phyloP scores from a whole-genome alignment of 1,284 basidiomycete species.

The Rhodofomes roseus region DNA sequence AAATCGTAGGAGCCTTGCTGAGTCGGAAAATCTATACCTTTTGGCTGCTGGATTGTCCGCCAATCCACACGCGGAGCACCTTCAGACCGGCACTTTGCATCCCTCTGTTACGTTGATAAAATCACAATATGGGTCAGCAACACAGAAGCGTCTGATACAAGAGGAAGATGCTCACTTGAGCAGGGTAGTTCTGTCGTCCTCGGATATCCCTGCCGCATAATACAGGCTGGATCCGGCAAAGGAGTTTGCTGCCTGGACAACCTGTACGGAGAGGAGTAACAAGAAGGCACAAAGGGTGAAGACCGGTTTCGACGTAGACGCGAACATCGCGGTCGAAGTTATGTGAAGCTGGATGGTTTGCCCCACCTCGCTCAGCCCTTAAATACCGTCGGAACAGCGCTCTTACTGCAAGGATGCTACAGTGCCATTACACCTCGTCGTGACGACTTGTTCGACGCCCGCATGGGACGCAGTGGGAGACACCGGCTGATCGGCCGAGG shows the following conservation, averaged over 20 bases:
- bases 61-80: conserved; percentile 32
- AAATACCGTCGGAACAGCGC: background rate
- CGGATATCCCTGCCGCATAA: conserved; percentile 28
- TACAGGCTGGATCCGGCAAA: conserved; percentile 32
- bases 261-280: too few species aligned
- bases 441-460: background rate
- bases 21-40: conserved; percentile 13
- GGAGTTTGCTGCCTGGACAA: conserved; percentile 20
- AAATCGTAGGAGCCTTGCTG: background rate
- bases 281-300: too few species aligned
- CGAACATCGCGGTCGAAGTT: background rate
- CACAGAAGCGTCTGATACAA: background rate
- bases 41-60: conserved; percentile 25
- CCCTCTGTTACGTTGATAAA: conserved; percentile 15
- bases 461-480: background rate
- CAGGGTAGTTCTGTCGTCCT: conserved; percentile 21
- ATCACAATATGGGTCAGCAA: background rate
- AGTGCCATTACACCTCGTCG: background rate
- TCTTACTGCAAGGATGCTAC: background rate
- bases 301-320: background rate
- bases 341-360: background rate
- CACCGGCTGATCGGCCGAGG: background rate
- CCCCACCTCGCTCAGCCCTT: background rate
- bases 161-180: conserved; percentile 17
- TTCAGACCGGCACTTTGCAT: conserved; percentile 30